Evolutionary conservation across 768 basidiomycete species (phyloP), one percentile per base, ranked within the genome.

Genomic region (Boletus patriciae): DNA sequence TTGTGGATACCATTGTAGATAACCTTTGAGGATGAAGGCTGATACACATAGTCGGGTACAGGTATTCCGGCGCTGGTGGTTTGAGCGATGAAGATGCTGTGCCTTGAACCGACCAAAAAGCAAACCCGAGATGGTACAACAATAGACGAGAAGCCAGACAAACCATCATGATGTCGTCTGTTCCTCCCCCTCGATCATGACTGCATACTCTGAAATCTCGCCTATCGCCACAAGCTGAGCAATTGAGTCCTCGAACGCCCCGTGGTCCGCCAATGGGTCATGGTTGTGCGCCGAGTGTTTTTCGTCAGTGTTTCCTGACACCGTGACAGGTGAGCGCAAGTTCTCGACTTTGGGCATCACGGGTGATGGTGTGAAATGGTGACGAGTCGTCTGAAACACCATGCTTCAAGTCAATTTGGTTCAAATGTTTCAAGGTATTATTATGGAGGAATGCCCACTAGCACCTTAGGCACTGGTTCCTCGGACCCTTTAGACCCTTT

Each of bases 81-180:
- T n/a, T n/a, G n/a, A n/a, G n/a, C n/a, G n/a, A n/a, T n/a, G n/a
- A n/a, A n/a, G n/a, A n/a, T n/a, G n/a, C n/a, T n/a, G n/a, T n/a
- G 12, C 15, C n/a, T 42, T 7, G 46, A 29, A 59, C 85, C 27
- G 51, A 88, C 88, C 89, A 92, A 92, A 34, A 8, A 90, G 77
- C 25, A 90, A 70, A 18, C 88, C 89, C 13, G 87, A 88, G 52
- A 92, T 86, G 48, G 86, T 85, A n/a, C 85, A 85, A 57, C 85
- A 84, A 50, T 79, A 69, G 15, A 91, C 89, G 41, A 92, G 78
- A n/a, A 85, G 73, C 87, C 88, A 90, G 3, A 92, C 83, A 59
- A 90, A 90, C 78, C 80, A n/a, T n/a, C n/a, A n/a, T n/a, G n/a
- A 82, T 0, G 87, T 87, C 23, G 84, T 85, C 57, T 71, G 73